phyloP scores from a whole-genome alignment of 2,329 filamentous ascomycete genomes.

The Fusarium sp. region DNA sequence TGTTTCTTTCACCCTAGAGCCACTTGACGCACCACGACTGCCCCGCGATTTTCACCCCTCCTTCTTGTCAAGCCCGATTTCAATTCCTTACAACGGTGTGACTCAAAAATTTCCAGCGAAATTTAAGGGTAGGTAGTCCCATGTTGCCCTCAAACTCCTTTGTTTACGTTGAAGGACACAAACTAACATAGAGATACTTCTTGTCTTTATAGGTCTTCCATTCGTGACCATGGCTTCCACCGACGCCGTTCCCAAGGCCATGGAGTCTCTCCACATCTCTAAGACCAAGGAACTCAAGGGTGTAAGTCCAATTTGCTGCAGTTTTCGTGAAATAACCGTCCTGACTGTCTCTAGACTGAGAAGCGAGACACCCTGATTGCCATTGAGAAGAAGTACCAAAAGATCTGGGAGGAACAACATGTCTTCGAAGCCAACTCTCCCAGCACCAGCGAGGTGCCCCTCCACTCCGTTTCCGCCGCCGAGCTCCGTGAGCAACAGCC shows the following conservation, averaged over 20 bases:
- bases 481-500: slow-evolving; percentile 84
- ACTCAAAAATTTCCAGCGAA: slow-evolving; percentile 49
- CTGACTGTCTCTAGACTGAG: slow-evolving; percentile 70
- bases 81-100: slow-evolving; percentile 41
- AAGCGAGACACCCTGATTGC: slow-evolving; percentile 86
- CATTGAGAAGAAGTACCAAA: slow-evolving; percentile 92
- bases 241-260: slow-evolving; percentile 57
- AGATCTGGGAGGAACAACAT: slow-evolving; percentile 62
- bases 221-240: slow-evolving; percentile 58
- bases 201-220: slow-evolving; percentile 35
- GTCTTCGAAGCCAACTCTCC: slow-evolving; percentile 91
- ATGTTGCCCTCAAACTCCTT: not conserved
- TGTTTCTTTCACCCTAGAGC: not conserved
- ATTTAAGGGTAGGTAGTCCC: slow-evolving; percentile 38
- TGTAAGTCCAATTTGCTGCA: slow-evolving; percentile 51
- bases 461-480: slow-evolving; percentile 76
- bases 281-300: slow-evolving; percentile 72
- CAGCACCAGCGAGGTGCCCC: slow-evolving; percentile 78
- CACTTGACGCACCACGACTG: slow-evolving; percentile 37
- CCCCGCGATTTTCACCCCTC: slow-evolving; percentile 55
- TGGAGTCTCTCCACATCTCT: slow-evolving; percentile 64
- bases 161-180: not conserved
- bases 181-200: slow-evolving; percentile 24
- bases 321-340: slow-evolving; percentile 1
- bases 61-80: slow-evolving; percentile 37